phyloP scores from a whole-genome alignment of 1,284 basidiomycete genomes.

The Papiliotrema terrestris region DNA sequence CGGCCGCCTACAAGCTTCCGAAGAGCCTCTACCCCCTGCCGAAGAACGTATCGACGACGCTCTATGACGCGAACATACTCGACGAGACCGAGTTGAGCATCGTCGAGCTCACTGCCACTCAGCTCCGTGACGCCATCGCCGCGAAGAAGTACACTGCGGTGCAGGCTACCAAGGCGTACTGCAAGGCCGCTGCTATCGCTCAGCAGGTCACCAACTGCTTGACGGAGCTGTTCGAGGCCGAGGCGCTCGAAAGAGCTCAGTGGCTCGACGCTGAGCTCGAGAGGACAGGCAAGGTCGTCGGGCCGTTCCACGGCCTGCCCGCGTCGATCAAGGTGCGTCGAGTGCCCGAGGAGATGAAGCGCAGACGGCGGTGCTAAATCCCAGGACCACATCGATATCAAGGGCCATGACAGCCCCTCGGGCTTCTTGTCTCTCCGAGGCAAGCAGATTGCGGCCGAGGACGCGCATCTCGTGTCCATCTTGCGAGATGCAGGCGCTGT shows the following conservation, averaged over 20 bases:
- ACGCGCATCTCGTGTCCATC: slow-evolving; percentile 9
- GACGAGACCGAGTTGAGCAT: slow-evolving; percentile 23
- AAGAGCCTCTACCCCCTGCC: neutral
- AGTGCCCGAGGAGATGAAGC: too few species aligned
- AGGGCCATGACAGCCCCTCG: neutral
- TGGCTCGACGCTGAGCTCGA: slow-evolving; percentile 59
- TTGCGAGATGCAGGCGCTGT: slow-evolving; percentile 12
- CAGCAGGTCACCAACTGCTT: slow-evolving; percentile 59
- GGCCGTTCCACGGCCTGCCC: slow-evolving; percentile 62
- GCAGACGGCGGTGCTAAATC: neutral
- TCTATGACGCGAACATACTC: neutral
- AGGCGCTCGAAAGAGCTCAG: slow-evolving; percentile 58
- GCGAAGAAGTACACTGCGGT: slow-evolving; percentile 24
- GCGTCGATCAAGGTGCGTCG: slow-evolving; percentile 56
- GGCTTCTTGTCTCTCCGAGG: neutral
- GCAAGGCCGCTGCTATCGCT: slow-evolving; percentile 22
- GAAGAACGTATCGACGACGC: neutral
- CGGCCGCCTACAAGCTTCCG: slow-evolving; percentile 8
- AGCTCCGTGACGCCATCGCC: slow-evolving; percentile 35
- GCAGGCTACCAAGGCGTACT: slow-evolving; percentile 27
- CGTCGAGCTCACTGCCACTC: slow-evolving; percentile 31
- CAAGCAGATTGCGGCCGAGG: neutral
- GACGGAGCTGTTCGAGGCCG: slow-evolving; percentile 62
- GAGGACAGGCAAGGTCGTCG: slow-evolving; percentile 52
- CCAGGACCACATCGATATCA: neutral